Percentiles rank a stretch among this genome's conserved stretches.
Conservation (phyloP, 2,329 filamentous ascomycete species). For the Aspergillus novoparasiticus region DNA sequence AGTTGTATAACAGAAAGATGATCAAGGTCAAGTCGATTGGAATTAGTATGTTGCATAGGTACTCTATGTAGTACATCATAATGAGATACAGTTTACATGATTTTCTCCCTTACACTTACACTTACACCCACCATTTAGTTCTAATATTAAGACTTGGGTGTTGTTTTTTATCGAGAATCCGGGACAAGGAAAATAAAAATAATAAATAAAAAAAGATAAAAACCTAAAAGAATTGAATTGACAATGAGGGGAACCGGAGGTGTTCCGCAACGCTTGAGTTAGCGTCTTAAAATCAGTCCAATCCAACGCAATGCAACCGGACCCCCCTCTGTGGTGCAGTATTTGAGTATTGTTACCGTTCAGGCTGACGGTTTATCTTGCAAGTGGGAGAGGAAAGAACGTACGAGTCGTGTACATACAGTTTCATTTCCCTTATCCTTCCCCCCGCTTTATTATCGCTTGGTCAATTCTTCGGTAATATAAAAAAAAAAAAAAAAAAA, state of each 20-base stretch:
- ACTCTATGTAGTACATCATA: too few species aligned
- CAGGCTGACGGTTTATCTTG: neutral
- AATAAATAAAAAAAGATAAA: neutral
- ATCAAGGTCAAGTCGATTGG: neutral
- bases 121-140: neutral
- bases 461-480: neutral
- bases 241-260: constrained; percentile 9
- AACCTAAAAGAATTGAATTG: neutral
- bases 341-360: constrained; percentile 4
- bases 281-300: constrained; percentile 7
- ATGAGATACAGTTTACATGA: too few species aligned
- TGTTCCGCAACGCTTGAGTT: constrained; percentile 5
- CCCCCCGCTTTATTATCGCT: neutral
- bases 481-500: too few species aligned
- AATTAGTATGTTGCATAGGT: neutral
- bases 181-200: neutral
- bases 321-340: neutral
- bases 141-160: neutral
- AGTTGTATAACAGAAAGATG: neutral
- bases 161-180: neutral
- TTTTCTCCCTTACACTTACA: too few species aligned
- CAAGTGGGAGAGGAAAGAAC: neutral
- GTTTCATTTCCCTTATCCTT: neutral
- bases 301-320: neutral
- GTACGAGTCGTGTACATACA: neutral